These are phyloP conservation scores for Xylariaceae sp. DNA, from an alignment of 2,329 filamentous ascomycete species.

Conservation along the genomic window DNA sequence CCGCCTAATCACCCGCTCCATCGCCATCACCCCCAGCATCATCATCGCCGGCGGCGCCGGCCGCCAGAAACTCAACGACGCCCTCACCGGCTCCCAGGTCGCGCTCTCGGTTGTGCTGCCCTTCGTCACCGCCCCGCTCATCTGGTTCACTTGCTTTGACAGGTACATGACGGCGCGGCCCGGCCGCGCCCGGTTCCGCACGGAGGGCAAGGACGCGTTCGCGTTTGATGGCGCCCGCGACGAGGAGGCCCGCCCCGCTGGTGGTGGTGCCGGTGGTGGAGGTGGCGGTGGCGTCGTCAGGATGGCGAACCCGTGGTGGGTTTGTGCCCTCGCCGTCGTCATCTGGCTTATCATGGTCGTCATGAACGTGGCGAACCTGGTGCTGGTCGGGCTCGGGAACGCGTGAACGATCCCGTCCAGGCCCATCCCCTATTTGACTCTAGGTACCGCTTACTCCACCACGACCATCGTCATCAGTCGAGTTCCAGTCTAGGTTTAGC, in stretches of 20 bases:
- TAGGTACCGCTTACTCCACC: too few species aligned
- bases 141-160: conserved; percentile 81
- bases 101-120: conserved; percentile 77
- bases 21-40: conserved; percentile 81
- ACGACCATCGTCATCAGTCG: not conserved
- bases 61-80: conserved; percentile 67
- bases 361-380: conserved; percentile 63
- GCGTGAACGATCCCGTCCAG: not conserved
- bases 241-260: conserved; percentile 20
- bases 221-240: conserved; percentile 3
- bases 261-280: conserved; percentile 17
- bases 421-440: too few species aligned
- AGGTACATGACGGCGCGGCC: conserved; percentile 76
- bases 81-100: conserved; percentile 77
- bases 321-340: conserved; percentile 54
- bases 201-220: conserved; percentile 32
- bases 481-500: not conserved
- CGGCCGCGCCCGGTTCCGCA: conserved; percentile 42
- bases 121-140: conserved; percentile 79
- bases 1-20: conserved; percentile 73
- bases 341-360: conserved; percentile 76
- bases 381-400: conserved; percentile 32
- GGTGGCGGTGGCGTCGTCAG: conserved; percentile 44
- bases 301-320: conserved; percentile 75
- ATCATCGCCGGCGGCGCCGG: conserved; percentile 82